Percentiles rank a stretch among this genome's conserved stretches.
Conservation (phyloP, 2,329 filamentous ascomycete species). For the Aureobasidium sp. region DNA sequence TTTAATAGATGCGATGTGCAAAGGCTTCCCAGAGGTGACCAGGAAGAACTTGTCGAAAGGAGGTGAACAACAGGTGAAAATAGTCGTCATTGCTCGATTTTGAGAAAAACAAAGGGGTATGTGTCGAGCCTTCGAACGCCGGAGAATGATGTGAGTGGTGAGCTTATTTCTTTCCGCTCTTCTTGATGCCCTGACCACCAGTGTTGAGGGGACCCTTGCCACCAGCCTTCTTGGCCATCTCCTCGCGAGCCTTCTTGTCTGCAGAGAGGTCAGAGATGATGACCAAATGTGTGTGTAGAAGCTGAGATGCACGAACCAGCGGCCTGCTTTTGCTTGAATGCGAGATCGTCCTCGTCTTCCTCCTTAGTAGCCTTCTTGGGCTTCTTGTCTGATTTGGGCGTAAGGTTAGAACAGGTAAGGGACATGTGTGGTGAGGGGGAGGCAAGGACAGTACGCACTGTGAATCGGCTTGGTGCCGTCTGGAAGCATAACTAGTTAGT, state of each 20-base stretch:
- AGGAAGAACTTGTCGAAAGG: not conserved
- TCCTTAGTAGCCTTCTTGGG: conserved; percentile 71
- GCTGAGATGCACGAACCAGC: conserved; percentile 55
- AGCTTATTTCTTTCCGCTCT: conserved; percentile 87
- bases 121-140: conserved; percentile 8
- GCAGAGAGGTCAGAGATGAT: conserved; percentile 11
- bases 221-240: conserved; percentile 74
- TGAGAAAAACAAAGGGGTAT: conserved; percentile 4
- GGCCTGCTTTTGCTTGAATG: conserved; percentile 73
- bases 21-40: not conserved
- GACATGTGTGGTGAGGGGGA: not conserved
- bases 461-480: conserved; percentile 47
- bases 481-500: conserved; percentile 17
- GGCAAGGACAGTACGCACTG: conserved; percentile 20
- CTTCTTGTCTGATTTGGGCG: conserved; percentile 51
- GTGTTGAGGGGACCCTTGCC: conserved; percentile 85
- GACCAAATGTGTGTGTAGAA: not conserved
- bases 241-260: conserved; percentile 64
- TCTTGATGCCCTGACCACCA: conserved; percentile 87
- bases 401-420: not conserved
- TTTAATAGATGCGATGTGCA: not conserved
- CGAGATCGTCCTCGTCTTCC: conserved; percentile 83
- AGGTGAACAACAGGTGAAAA: not conserved
- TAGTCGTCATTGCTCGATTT: not conserved
- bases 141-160: not conserved